A percentile compares a stretch with the other conserved stretches of the same genome.
Conservation (phyloP, 192 early-diverging fungal genomes). For the Allomyces macrogynus region DNA sequence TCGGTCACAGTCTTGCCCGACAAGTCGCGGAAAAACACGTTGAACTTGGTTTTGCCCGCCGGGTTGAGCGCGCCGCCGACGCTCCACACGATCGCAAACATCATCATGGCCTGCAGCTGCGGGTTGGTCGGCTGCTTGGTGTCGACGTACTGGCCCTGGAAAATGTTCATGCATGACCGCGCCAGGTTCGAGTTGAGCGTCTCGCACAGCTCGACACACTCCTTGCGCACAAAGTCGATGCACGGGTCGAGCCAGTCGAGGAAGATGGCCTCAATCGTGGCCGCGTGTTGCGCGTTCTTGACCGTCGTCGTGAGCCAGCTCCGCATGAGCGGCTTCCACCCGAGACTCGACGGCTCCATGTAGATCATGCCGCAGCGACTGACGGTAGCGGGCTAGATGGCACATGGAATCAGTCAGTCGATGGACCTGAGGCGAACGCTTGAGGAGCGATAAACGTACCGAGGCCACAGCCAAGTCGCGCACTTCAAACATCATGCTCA, state of each 20-base stretch:
- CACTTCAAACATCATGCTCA: conserved; percentile 98
- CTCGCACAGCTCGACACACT: conserved; percentile 29
- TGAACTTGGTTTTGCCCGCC: conserved; percentile 34
- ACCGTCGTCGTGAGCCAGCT: conserved; percentile 16
- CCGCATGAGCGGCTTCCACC: conserved; percentile 61
- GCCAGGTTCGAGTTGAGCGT: conserved; percentile 28
- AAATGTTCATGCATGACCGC: conserved; percentile 25
- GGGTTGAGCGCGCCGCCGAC: background rate
- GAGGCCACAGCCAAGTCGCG: conserved; percentile 92
- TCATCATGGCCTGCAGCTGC: background rate
- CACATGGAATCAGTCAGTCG: conserved; percentile 50
- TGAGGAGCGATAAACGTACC: conserved; percentile 85
- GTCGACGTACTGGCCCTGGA: conserved; percentile 27
- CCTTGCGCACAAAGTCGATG: conserved; percentile 20
- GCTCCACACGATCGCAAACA: background rate
- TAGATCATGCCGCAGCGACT: conserved; percentile 65
- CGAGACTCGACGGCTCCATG: conserved; percentile 48
- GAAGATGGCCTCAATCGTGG: background rate
- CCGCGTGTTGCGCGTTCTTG: background rate
- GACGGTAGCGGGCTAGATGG: conserved; percentile 36
- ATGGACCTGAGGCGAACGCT: conserved; percentile 99
- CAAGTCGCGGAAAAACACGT: conserved; percentile 60
- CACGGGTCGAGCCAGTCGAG: conserved; percentile 28
- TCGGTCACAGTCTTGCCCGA: conserved; percentile 47
- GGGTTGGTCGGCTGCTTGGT: conserved; percentile 1